Conservation (phyloP, 2,329 filamentous ascomycete genomes). For the Aspergillus tamarii region DNA sequence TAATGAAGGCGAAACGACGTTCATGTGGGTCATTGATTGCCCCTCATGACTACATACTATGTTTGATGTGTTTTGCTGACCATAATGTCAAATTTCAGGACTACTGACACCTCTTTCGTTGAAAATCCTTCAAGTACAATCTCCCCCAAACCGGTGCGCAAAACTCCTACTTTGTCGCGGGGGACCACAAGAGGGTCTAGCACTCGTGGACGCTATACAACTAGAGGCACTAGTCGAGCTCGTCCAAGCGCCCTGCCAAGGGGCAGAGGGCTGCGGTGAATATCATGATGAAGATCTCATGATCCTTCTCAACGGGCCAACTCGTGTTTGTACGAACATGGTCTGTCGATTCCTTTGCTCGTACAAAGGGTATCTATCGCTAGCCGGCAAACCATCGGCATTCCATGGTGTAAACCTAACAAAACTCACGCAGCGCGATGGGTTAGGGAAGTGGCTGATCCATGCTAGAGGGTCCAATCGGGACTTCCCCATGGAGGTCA, state of each 20-base stretch:
- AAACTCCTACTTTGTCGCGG: conserved; percentile 30
- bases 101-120: conserved; percentile 87
- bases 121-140: conserved; percentile 69
- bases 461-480: background rate
- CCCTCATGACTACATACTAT: background rate
- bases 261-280: conserved; percentile 44
- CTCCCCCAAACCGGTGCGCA: conserved; percentile 51
- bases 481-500: background rate
- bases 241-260: conserved; percentile 45
- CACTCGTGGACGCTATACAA: conserved; percentile 40
- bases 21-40: conserved; percentile 65
- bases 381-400: background rate
- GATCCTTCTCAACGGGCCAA: background rate
- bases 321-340: background rate
- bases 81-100: conserved; percentile 56
- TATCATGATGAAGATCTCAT: background rate
- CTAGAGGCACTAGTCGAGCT: conserved; percentile 37
- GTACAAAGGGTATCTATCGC: background rate
- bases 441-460: background rate
- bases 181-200: conserved; percentile 26
- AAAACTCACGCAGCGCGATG: background rate
- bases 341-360: no score
- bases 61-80: conserved; percentile 13
- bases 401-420: background rate
- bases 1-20: conserved; percentile 74